Evolutionary conservation across 345 rosid genomes (phyloP), one percentile per base, ranked within the genome.

Genomic region (Nasturtium officinale): DNA sequence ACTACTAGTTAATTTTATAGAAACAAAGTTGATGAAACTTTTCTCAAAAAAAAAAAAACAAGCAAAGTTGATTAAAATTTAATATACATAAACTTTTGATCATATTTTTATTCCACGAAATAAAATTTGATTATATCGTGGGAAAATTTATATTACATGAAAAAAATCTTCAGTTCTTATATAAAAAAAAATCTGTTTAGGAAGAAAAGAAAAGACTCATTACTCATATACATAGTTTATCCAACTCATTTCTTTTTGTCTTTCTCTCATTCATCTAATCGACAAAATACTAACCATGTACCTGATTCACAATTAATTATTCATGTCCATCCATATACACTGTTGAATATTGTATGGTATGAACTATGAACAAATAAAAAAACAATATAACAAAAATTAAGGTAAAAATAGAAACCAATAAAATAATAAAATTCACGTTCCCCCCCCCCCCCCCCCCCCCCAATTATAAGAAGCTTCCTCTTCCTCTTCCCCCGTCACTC

Each of bases 351-450:
- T 43, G 9, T 45, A n/a, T 35, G 28, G 25, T n/a, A n/a, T n/a
- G n/a, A n/a, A n/a, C n/a, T 72, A 62, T 72, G 69, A 52, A 38
- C 59, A 68, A 56, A 17, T 1, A n/a, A 40, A 29, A 72, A 48
- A 3, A 26, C 5, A 0, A 38, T 38, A 38, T 12, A 11, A 12
- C 3, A 40, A 40, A 42, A 42, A 42, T 15, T 15, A 6, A 43
- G 10, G 18, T 43, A 6, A 43, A 43, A 15, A 1, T 8, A 43
- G 18, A 43, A 43, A 43, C 13, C 12, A 11, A 10, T 45, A 69
- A 3, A 58, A 59, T 25, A 5, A 26, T 3, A 46, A 50, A 29
- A 35, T 65, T 56, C 23, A 40, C 53, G 21, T 66, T 66, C 26
- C 30, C 38, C n/a, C 25, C 5, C 5, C n/a, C 25, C 5, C 5